A percentile compares a stretch with the other conserved stretches of the same genome.
Evolutionary conservation across 495 filamentous ascomycete species (phyloP).

Genomic region (Evernia prunastri): DNA sequence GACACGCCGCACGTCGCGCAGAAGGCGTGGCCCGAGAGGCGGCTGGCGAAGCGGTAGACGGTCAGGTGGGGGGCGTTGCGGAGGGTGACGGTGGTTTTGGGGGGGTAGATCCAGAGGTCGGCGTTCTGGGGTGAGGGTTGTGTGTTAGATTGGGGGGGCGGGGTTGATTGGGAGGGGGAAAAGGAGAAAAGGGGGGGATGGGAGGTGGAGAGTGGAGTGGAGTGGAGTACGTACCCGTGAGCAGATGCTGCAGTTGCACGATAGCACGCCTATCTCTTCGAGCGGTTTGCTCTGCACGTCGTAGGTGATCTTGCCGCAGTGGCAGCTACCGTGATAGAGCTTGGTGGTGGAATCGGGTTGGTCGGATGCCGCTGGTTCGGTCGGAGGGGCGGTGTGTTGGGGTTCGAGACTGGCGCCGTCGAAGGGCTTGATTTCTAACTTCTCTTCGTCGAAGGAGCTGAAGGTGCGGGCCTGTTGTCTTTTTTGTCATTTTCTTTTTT

Average conservation of each 20-base stretch:
- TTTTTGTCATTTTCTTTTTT: not conserved
- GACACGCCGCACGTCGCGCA: slow-evolving; percentile 13
- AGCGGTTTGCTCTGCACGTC: slow-evolving; percentile 7
- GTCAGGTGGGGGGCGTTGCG: not conserved
- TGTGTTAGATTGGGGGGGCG: no score
- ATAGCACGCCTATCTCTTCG: not conserved
- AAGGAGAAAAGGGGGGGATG: no score
- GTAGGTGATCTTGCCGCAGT: slow-evolving; percentile 11
- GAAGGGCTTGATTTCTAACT: not conserved
- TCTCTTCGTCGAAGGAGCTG: not conserved
- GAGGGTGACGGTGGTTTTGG: not conserved
- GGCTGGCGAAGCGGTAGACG: not conserved
- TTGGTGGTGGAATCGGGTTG: not conserved
- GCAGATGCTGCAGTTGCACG: slow-evolving; percentile 16
- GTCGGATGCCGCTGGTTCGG: not conserved
- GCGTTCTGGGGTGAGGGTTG: no score
- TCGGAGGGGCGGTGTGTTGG: not conserved
- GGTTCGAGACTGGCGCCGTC: not conserved
- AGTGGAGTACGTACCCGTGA: slow-evolving; percentile 7
- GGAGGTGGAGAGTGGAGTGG: no score
- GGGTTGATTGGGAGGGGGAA: no score
- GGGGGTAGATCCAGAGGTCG: slow-evolving; percentile 9
- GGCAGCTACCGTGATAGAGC: slow-evolving; percentile 7
- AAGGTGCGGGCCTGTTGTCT: slow-evolving; percentile 5
- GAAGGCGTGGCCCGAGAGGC: not conserved